Base-by-base conservation (phyloP, 345 rosid genomes). In the Capsella bursapastoris region DNA sequence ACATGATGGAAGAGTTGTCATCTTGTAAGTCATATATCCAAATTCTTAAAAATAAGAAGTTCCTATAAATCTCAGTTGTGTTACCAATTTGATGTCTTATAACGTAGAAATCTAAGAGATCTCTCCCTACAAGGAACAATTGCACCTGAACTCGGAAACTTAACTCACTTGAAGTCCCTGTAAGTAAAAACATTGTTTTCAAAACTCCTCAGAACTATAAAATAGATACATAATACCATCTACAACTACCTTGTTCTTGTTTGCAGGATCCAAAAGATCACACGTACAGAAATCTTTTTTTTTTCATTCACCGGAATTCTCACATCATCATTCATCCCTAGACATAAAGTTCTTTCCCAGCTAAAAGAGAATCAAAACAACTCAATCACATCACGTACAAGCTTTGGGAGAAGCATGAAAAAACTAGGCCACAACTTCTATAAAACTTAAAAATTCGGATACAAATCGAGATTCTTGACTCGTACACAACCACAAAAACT, bases 111-210 rank as follows among this genome's bases (percentile, higher is more conserved):
- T 48, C 71, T 68, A 74, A 7, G 48, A 76, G 92, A 90, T 85
- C 96, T 94, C 38, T 84, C 86, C 58, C 92, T 94, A 0, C 73
- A 75, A 60, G 97, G 98, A 64, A 87, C 82, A 31, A 80, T 94
- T 60, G 84, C 90, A 51, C 89, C 96, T 12, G 95, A 94, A 71
- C 75, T 91, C 28, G 87, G 89, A 74, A 80, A 74, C 15, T 82
- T 94, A 69, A 28, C 81, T 7, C 66, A 81, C 79, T 77, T 91
- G 66, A 87, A 84, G 77, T 94, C 91, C 38, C 80, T 94, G 98
- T 91, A 85, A 87, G 90, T 59, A 50, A 50, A n/a, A 31, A n/a
- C 7, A 6, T 59, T 31, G 37, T 34, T 38, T 8, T 18, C 45
- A 35, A 15, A 27, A 61, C n/a, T 18, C 2, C 18, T 64, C 53